A percentile compares a stretch with the other conserved stretches of the same genome.
Conservation (phyloP, 2,329 filamentous ascomycete species). For the Epichloe coenophiala region DNA sequence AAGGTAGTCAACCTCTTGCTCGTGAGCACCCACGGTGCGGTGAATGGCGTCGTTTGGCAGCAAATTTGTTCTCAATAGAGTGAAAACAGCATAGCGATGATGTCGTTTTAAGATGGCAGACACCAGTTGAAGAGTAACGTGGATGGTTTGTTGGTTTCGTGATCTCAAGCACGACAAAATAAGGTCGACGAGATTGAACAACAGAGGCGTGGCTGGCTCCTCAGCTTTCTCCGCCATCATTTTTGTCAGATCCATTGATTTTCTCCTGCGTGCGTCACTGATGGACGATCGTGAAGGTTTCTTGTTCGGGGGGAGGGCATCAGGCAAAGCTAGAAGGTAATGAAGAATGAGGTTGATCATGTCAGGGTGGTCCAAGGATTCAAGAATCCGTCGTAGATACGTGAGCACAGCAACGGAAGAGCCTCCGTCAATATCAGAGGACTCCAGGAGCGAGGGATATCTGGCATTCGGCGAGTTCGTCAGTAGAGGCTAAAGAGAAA, state of each 20-base stretch:
- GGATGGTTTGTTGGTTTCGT: constrained; percentile 74
- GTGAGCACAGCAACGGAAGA: constrained; percentile 93
- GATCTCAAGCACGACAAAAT: constrained; percentile 77
- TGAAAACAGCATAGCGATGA: constrained; percentile 71
- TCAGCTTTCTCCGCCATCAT: constrained; percentile 66
- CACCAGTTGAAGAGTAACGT: constrained; percentile 76
- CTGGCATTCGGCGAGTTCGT: constrained; percentile 28
- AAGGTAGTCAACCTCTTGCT: constrained; percentile 61
- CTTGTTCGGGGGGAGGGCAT: constrained; percentile 27
- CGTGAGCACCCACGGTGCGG: constrained; percentile 60
- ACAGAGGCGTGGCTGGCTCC: constrained; percentile 58
- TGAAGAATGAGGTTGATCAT: constrained; percentile 88
- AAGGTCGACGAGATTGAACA: constrained; percentile 90
- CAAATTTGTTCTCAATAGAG: constrained; percentile 55
- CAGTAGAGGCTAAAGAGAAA: background rate
- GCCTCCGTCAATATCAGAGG: constrained; percentile 90
- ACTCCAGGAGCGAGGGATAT: constrained; percentile 91
- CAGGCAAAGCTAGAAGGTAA: constrained; percentile 75
- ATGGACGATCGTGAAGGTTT: constrained; percentile 35
- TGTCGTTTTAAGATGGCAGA: constrained; percentile 79
- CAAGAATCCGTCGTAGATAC: constrained; percentile 80
- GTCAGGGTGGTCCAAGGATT: constrained; percentile 83
- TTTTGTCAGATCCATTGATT: constrained; percentile 76
- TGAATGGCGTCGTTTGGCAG: constrained; percentile 38
- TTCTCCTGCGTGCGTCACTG: constrained; percentile 64